Evolutionary conservation across 2,329 filamentous ascomycete genomes (phyloP), one percentile per base, ranked within the genome.

Genomic region (Aspergillus sp.): DNA sequence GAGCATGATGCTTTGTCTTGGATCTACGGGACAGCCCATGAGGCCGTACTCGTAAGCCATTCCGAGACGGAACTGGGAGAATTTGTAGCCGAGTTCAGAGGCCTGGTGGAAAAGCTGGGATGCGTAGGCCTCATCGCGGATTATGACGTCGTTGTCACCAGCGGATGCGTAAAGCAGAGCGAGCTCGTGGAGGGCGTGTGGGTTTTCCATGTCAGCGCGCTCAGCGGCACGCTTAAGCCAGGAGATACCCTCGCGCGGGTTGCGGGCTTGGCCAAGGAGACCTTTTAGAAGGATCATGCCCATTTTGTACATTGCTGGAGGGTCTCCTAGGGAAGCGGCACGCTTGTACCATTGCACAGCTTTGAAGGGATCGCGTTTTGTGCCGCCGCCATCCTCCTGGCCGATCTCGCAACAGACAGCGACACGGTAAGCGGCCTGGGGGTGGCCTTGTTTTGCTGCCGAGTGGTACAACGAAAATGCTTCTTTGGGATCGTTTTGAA

Each of bases 291-390:
- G 80, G 64, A 99, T 96, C 88, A 97, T 96, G 57, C 95, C 95
- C 76, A 98, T 87, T 76, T 99, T 99, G 80, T 97, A 99, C 91
- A 98, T 96, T 30, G 93, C 95, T 0, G 93, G 90, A 2, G 89
- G 89, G 69, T 99, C 93, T 3, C 95, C 93, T 3, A 98, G 81
- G 12, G 89, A 89, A 11, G 95, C 93, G 6, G 95, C 92, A 43
- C 93, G 89, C 72, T 93, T 92, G 75, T 99, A 99, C 95, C 95
- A 99, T 73, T 98, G 93, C 18, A 98, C 93, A 1, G 95, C 93
- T 76, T 98, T 98, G 63, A 93, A 77, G 0, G 91, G 91, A 69
- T 99, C 95, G 66, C 89, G 90, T 57, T 91, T 87, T 1, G 95
- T 98, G 22, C 95, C 95, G 52, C 95, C 95, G 30, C 93, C 93